Conservation (phyloP, 768 basidiomycete genomes). For the Phlebiopsis flavidoalba region DNA sequence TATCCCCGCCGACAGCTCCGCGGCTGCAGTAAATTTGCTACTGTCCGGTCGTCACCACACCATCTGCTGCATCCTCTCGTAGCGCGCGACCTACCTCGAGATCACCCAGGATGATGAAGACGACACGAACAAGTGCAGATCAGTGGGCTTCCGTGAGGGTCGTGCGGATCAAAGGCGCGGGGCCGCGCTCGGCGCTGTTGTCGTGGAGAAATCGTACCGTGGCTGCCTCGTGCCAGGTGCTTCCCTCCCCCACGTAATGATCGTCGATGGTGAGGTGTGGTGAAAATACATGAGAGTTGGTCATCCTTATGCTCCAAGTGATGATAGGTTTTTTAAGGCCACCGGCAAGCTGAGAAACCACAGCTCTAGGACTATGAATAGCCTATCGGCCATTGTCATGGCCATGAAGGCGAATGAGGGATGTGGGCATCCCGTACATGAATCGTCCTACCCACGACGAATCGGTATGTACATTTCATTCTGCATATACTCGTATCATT, state of each 20-base stretch:
- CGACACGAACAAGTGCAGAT: conserved; percentile 46
- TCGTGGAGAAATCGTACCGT: conserved; percentile 75
- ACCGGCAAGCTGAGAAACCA: conserved; percentile 52
- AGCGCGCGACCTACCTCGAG: conserved; percentile 53
- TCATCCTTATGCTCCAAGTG: conserved; percentile 8
- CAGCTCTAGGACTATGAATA: conserved; percentile 74
- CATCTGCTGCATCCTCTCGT: conserved; percentile 71
- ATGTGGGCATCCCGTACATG: conserved; percentile 75
- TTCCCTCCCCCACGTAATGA: conserved; percentile 81
- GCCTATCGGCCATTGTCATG: conserved; percentile 79
- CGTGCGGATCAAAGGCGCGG: conserved; percentile 75
- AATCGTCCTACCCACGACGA: conserved; percentile 56
- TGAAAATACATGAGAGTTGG: neutral
- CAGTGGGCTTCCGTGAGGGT: conserved; percentile 72
- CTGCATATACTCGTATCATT: neutral
- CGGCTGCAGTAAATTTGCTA: conserved; percentile 28
- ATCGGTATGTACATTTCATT: conserved; percentile 41
- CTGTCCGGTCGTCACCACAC: conserved; percentile 81
- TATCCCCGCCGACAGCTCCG: conserved; percentile 38
- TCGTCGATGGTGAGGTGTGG: conserved; percentile 56
- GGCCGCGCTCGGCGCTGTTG: conserved; percentile 74
- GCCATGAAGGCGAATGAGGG: conserved; percentile 87
- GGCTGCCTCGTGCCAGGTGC: conserved; percentile 73
- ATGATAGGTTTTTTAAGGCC: conserved; percentile 45
- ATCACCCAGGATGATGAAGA: conserved; percentile 60